phyloP scores from a whole-genome alignment of 2,329 filamentous ascomycete genomes.

The Setomelanomma holmii region DNA sequence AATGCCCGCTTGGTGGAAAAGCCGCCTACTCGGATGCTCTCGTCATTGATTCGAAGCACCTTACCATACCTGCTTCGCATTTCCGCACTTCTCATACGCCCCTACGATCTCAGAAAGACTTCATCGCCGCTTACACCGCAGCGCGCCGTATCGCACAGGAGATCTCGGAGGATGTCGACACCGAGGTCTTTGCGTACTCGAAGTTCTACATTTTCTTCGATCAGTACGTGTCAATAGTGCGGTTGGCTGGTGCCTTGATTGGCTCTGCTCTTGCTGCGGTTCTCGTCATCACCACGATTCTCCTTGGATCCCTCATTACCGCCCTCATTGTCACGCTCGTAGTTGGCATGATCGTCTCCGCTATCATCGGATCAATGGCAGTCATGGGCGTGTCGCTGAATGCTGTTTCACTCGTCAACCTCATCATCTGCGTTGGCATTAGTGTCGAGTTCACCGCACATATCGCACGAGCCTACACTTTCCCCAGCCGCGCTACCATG shows the following conservation, averaged over 20 bases:
- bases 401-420: slow-evolving; percentile 91
- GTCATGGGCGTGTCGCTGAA: slow-evolving; percentile 88
- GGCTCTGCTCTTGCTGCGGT: slow-evolving; percentile 86
- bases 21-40: slow-evolving; percentile 87
- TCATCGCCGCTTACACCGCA: slow-evolving; percentile 87
- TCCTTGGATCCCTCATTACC: slow-evolving; percentile 84
- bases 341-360: slow-evolving; percentile 90
- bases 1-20: slow-evolving; percentile 86
- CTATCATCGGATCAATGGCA: slow-evolving; percentile 96
- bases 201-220: slow-evolving; percentile 99
- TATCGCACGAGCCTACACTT: slow-evolving; percentile 94
- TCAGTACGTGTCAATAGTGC: slow-evolving; percentile 87
- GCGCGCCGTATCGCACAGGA: slow-evolving; percentile 86
- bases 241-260: slow-evolving; percentile 78
- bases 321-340: slow-evolving; percentile 83
- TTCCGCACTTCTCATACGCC: slow-evolving; percentile 92
- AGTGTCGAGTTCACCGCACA: slow-evolving; percentile 97
- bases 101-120: slow-evolving; percentile 85
- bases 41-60: slow-evolving; percentile 72
- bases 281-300: slow-evolving; percentile 76
- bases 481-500: slow-evolving; percentile 82
- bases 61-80: slow-evolving; percentile 80
- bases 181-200: slow-evolving; percentile 93
- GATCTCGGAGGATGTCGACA: slow-evolving; percentile 73
- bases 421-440: slow-evolving; percentile 97